Base-by-base conservation (phyloP, 1,284 basidiomycete species). In the Pascua sp. region DNA sequence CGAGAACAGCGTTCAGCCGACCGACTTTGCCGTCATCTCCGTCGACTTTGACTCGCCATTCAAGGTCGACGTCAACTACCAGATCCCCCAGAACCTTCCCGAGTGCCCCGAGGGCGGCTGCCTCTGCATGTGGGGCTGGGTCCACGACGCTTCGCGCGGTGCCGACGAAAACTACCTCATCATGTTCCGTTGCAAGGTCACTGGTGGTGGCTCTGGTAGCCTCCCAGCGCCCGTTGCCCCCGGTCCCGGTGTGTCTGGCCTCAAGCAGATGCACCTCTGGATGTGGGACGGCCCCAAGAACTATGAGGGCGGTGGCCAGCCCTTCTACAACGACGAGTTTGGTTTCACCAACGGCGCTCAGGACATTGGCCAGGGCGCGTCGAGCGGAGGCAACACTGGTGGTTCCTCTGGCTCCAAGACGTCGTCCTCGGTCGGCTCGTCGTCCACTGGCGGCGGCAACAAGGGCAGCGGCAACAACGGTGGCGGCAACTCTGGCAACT, bases 151-250 rank as follows among this genome's bases (percentile, higher is more conserved):
- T 54, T 12, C 16, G 41, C 54, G 58, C 43, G 56, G 56, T 51
- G 47, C 42, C 11, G 48, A 44, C 43, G 58, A 60, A 37, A 56
- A 56, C 32, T 89, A 87, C 77, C 87, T 88, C 84, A 86, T 82
- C 51, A 84, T 84, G 24, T 89, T 89, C 81, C 82, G 84, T 63
- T 90, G 88, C 78, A 81, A 82, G 48, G 77, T 89, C 46, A 83
- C 83, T 1, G 80, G 81, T 47, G 12, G 24, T 7, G 24, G 24
- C 24, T 32, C 24, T 3, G 24, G 24, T 7, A 32, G 4, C 7
- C 24, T 32, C 24, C 24, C 24, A 4, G 24, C 24, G 24, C 24
- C 24, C 24, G 24, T 32, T 7, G 24, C 24, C 24, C 24, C 24
- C 24, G 24, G 24, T 32, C 24, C 24, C 7, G 24, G 24, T 32